A percentile compares a stretch with the other conserved stretches of the same genome.
Conservation (phyloP, 2,329 filamentous ascomycete species). For the Fusarium sp. region DNA sequence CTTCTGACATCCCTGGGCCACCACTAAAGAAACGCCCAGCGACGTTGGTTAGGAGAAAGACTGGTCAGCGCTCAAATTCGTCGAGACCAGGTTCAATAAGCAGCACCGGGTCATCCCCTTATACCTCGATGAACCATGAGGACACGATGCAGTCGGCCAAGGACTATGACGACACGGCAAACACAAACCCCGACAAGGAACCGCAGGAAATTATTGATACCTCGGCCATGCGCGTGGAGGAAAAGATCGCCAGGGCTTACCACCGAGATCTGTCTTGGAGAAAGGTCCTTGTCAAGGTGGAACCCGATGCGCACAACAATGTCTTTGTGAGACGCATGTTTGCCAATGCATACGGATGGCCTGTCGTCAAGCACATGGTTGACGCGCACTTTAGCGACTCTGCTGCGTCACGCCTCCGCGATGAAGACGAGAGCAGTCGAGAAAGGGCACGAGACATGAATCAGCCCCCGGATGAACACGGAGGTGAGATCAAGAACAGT, state of each 20-base stretch:
- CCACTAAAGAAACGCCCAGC: slow-evolving; percentile 66
- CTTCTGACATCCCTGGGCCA: slow-evolving; percentile 87
- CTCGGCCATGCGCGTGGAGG: slow-evolving; percentile 86
- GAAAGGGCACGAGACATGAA: slow-evolving; percentile 72
- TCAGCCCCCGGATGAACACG: slow-evolving; percentile 66
- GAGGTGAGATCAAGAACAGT: slow-evolving; percentile 65
- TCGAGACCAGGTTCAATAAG: slow-evolving; percentile 38
- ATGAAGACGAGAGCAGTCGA: slow-evolving; percentile 69
- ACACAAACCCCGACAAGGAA: slow-evolving; percentile 57
- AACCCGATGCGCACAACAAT: slow-evolving; percentile 98
- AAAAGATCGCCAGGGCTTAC: slow-evolving; percentile 96
- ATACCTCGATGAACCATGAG: slow-evolving; percentile 50
- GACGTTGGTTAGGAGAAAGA: slow-evolving; percentile 47
- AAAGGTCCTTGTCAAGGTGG: slow-evolving; percentile 92
- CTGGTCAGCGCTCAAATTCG: slow-evolving; percentile 38
- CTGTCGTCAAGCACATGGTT: slow-evolving; percentile 91
- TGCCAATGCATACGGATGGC: slow-evolving; percentile 97
- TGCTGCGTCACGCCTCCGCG: slow-evolving; percentile 64
- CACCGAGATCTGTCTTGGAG: slow-evolving; percentile 92
- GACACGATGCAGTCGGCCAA: slow-evolving; percentile 55
- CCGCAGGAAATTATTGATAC: slow-evolving; percentile 58
- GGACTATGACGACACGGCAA: slow-evolving; percentile 61
- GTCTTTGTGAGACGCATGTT: slow-evolving; percentile 97
- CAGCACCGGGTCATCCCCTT: slow-evolving; percentile 49
- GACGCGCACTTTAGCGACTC: slow-evolving; percentile 92